A percentile compares a stretch with the other conserved stretches of the same genome.
Conservation (phyloP, 2,329 filamentous ascomycete genomes). For the Talaromyces verruculosus region DNA sequence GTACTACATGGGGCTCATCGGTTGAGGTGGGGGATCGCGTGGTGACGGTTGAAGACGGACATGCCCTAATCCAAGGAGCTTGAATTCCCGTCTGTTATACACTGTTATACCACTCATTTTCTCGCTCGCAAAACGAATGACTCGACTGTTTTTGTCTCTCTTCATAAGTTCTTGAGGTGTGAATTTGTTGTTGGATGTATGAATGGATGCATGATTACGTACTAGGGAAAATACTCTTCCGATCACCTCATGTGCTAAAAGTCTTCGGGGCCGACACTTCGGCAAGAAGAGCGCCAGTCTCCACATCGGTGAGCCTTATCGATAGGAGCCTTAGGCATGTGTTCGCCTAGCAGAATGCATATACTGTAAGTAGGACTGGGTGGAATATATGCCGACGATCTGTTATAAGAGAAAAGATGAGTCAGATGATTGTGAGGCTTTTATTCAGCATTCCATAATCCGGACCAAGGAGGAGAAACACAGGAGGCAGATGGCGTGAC, state of each 20-base stretch:
- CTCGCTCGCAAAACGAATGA: background rate
- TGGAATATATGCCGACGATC: background rate
- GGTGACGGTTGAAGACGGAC: background rate
- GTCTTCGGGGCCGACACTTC: constrained; percentile 3
- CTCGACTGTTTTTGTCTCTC: background rate
- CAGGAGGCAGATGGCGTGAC: background rate
- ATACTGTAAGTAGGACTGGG: background rate
- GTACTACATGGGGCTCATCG: background rate
- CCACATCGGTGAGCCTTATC: constrained; percentile 7
- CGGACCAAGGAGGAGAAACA: background rate
- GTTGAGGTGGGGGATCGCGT: background rate
- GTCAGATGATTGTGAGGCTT: background rate
- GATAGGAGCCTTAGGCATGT: background rate
- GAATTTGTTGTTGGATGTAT: background rate
- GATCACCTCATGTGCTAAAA: background rate
- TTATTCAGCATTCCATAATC: constrained; percentile 2
- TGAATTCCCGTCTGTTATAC: background rate
- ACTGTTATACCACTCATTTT: too few relatives aligned
- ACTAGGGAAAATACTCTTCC: constrained; percentile 6
- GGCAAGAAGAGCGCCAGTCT: background rate
- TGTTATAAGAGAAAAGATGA: background rate
- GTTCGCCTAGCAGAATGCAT: background rate
- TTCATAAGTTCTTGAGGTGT: background rate
- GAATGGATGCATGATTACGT: background rate
- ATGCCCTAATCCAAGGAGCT: background rate